Conservation (phyloP, 768 basidiomycete species). For the Boletales sp. region DNA sequence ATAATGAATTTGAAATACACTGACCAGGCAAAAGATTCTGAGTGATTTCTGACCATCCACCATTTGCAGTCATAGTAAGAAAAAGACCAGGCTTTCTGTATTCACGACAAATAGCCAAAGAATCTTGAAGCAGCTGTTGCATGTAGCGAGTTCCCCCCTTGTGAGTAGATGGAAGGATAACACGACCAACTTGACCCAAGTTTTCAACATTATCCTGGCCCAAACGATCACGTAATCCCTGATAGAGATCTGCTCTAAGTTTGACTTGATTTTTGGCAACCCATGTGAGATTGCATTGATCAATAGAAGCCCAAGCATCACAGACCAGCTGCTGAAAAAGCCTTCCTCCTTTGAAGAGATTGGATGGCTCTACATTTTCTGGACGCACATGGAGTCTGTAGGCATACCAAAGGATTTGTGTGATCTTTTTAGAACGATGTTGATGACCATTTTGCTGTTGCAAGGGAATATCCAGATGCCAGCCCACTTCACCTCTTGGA, state of each 20-base stretch:
- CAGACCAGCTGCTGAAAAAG: slow-evolving; percentile 45
- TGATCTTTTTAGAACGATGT: slow-evolving; percentile 20
- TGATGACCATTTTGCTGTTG: background rate
- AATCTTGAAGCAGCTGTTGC: slow-evolving; percentile 42
- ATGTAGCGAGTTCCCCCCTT: slow-evolving; percentile 42
- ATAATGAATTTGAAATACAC: background rate
- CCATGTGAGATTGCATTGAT: slow-evolving; percentile 38
- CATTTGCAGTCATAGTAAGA: slow-evolving; percentile 52
- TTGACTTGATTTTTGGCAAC: slow-evolving; percentile 30
- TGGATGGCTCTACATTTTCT: slow-evolving; percentile 6
- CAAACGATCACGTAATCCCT: slow-evolving; percentile 26
- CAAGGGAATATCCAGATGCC: slow-evolving; percentile 24
- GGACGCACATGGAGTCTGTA: slow-evolving; percentile 30
- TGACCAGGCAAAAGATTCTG: slow-evolving; percentile 33
- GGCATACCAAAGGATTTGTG: slow-evolving; percentile 27
- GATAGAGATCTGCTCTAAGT: slow-evolving; percentile 20
- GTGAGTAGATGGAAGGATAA: slow-evolving; percentile 40
- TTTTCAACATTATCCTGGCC: slow-evolving; percentile 21
- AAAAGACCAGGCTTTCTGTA: slow-evolving; percentile 43
- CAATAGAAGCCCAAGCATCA: slow-evolving; percentile 25
- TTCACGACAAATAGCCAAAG: slow-evolving; percentile 40
- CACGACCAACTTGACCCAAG: slow-evolving; percentile 29
- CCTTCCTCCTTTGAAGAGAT: slow-evolving; percentile 33
- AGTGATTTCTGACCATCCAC: slow-evolving; percentile 45
- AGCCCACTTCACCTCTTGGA: slow-evolving; percentile 38